These are phyloP conservation scores for Lycium barbarum DNA, from an alignment of 257 asterid species.

Conservation along the genomic window DNA sequence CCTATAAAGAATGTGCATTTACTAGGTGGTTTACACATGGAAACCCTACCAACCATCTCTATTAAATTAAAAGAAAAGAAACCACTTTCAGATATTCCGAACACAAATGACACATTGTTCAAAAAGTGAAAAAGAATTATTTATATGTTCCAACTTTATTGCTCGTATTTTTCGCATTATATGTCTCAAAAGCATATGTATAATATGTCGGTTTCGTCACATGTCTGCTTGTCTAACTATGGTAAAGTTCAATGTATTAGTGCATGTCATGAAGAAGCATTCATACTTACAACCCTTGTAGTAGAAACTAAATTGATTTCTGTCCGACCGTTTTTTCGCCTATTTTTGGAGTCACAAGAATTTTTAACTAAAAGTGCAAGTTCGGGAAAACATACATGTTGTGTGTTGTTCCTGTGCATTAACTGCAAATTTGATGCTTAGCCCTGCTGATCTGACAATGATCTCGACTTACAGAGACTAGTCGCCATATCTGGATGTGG, in stretches of 20 bases:
- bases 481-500: slow-evolving; percentile 96
- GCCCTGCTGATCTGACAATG: slow-evolving; percentile 14
- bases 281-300: neutral
- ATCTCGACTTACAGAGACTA: slow-evolving; percentile 66
- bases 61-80: slow-evolving; percentile 10
- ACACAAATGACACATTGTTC: neutral
- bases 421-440: neutral
- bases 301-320: neutral
- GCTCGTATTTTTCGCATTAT: neutral
- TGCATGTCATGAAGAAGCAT: neutral
- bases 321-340: neutral
- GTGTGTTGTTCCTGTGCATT: neutral
- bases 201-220: neutral
- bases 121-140: neutral
- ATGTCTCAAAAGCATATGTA: slow-evolving; percentile 11
- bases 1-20: neutral
- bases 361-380: neutral
- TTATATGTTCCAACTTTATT: neutral
- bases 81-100: neutral
- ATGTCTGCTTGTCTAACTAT: neutral
- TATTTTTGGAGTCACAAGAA: neutral
- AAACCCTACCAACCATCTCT: neutral
- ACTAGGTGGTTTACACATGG: neutral
- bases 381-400: neutral
- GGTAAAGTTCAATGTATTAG: neutral